These are phyloP conservation scores for Chondrus crispus DNA, from an alignment of 23 red algal species.

Conservation along the genomic window DNA sequence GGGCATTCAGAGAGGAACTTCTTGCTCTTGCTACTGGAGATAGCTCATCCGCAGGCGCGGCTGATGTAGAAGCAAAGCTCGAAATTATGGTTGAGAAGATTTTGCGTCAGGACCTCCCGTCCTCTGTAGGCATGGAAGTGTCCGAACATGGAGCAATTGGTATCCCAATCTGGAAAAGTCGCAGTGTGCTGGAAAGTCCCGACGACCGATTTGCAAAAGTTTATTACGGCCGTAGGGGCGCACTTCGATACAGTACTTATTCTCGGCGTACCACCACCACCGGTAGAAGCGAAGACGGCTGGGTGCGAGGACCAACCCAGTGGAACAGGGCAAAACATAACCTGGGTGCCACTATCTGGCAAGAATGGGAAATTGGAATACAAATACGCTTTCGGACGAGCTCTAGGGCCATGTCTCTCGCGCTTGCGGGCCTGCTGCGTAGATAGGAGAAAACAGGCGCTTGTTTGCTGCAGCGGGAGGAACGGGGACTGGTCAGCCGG, in stretches of 20 bases:
- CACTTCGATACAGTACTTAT: too few species aligned
- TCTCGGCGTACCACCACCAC: too few species aligned
- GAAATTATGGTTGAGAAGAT: neutral
- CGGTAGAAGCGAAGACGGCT: too few species aligned
- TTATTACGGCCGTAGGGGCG: too few species aligned
- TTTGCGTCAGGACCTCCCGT: neutral
- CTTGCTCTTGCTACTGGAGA: neutral
- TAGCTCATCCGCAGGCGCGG: neutral
- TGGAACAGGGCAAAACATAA: too few species aligned
- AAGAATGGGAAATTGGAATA: conserved; percentile 39
- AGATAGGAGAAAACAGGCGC: neutral
- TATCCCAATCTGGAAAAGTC: neutral
- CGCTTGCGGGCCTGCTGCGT: conserved; percentile 34
- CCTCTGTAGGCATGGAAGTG: neutral
- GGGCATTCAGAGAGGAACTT: conserved; percentile 13
- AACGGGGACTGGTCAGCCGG: conserved; percentile 59
- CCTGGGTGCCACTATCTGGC: conserved; percentile 34
- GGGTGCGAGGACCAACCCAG: too few species aligned
- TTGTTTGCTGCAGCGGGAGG: neutral
- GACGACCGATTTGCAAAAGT: too few species aligned
- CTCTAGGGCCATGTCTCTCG: conserved; percentile 48
- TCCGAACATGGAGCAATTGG: neutral
- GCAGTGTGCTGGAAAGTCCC: too few species aligned
- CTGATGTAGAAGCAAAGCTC: neutral
- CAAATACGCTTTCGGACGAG: conserved; percentile 48